Percentiles rank a stretch among this genome's conserved stretches.
Conservation (phyloP, 257 asterid genomes). For the Cordia subcordata region DNA sequence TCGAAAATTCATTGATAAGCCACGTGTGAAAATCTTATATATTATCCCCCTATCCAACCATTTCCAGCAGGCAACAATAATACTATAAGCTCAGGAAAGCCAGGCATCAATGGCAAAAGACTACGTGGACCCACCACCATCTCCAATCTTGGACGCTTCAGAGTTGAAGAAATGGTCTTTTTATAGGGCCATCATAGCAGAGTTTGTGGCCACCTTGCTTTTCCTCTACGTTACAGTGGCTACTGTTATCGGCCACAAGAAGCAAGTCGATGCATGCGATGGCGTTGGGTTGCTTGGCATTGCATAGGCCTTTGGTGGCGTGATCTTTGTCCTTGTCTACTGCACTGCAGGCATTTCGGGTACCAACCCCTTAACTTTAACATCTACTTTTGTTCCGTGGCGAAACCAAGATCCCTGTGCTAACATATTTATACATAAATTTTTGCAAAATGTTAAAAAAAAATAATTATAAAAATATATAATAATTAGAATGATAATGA, state of each 20-base stretch:
- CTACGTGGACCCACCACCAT: conserved; percentile 13
- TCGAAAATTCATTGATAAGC: too few relatives aligned
- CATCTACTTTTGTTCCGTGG: too few relatives aligned
- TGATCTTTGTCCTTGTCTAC: conserved; percentile 9
- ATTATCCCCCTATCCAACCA: too few relatives aligned
- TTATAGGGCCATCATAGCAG: conserved; percentile 18
- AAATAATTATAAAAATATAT: too few relatives aligned
- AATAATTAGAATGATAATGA: too few relatives aligned
- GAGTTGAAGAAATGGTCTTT: conserved; percentile 19
- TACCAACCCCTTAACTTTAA: not conserved
- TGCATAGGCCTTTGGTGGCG: conserved; percentile 17
- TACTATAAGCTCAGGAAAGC: too few relatives aligned
- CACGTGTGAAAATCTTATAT: too few relatives aligned
- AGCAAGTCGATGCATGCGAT: conserved; percentile 6
- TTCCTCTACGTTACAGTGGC: conserved; percentile 20
- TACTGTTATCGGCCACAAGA: conserved; percentile 19
- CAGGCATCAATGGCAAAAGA: conserved; percentile 12
- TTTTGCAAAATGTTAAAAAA: too few relatives aligned
- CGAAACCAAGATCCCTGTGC: too few relatives aligned
- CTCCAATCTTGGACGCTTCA: conserved; percentile 6
- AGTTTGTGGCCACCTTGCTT: conserved; percentile 21
- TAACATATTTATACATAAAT: too few relatives aligned
- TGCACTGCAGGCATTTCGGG: conserved; percentile 23
- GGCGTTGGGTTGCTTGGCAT: conserved; percentile 20
- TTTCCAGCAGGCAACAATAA: too few relatives aligned